Percentiles rank a stretch among this genome's conserved stretches.
These are phyloP conservation scores for Verticillium dahliae DNA, from an alignment of 2,329 filamentous ascomycete species.

Conservation along the genomic window DNA sequence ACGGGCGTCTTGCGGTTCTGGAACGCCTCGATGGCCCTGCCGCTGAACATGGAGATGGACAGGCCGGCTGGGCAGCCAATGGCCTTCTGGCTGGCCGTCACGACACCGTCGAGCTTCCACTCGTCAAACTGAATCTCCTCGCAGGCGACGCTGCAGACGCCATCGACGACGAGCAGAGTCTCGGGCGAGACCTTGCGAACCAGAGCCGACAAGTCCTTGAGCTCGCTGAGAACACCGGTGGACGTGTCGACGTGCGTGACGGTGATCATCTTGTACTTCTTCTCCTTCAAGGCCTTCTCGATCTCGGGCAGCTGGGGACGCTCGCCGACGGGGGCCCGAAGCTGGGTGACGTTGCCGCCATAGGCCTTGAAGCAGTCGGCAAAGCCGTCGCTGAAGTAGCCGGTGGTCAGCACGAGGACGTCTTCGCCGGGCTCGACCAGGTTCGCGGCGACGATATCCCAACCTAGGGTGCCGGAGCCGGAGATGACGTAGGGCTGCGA, in stretches of 20 bases:
- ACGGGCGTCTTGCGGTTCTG: constrained; percentile 76
- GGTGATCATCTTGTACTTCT: constrained; percentile 89
- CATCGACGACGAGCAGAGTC: constrained; percentile 87
- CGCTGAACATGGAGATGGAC: constrained; percentile 90
- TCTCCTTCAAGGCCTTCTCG: constrained; percentile 80
- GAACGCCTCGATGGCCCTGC: constrained; percentile 74
- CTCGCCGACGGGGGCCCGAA: constrained; percentile 83
- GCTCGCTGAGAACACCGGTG: constrained; percentile 88
- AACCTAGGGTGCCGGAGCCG: constrained; percentile 91
- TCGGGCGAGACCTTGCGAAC: constrained; percentile 84
- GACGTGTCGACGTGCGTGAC: constrained; percentile 97
- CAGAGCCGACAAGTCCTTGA: constrained; percentile 75
- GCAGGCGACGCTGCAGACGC: constrained; percentile 92
- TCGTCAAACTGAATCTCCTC: constrained; percentile 96
- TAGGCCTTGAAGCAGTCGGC: constrained; percentile 89
- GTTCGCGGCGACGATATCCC: constrained; percentile 95
- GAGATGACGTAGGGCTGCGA: constrained; percentile 91
- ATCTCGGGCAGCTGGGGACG: constrained; percentile 82
- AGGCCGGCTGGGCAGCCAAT: constrained; percentile 93
- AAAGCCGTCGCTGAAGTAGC: constrained; percentile 96
- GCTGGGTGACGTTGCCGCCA: constrained; percentile 80
- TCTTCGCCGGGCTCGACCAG: constrained; percentile 84
- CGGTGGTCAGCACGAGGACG: constrained; percentile 87
- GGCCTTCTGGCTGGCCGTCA: constrained; percentile 94
- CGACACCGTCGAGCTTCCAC: constrained; percentile 86